phyloP scores from a whole-genome alignment of 2,329 filamentous ascomycete species.

The Stylonectria norvegica region DNA sequence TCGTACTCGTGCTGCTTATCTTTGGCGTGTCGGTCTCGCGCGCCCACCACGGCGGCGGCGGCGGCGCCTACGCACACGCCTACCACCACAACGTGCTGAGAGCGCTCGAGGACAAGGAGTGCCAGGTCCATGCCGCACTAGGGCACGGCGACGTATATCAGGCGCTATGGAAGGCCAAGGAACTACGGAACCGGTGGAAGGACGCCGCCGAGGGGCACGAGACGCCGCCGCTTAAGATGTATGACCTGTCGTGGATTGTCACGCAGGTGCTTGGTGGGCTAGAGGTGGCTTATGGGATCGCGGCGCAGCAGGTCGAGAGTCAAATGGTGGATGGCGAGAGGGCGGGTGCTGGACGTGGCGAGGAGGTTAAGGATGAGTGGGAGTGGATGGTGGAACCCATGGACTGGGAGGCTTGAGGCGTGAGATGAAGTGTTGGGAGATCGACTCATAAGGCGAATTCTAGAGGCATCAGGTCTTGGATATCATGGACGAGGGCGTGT shows the following conservation, averaged over 20 bases:
- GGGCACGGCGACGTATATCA: constrained; percentile 52
- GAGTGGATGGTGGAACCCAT: constrained; percentile 41
- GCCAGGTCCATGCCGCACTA: constrained; percentile 55
- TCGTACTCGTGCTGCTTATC: constrained; percentile 63
- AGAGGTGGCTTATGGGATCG: constrained; percentile 54
- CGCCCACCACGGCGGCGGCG: constrained; percentile 7
- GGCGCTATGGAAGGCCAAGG: constrained; percentile 64
- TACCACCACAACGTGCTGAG: constrained; percentile 69
- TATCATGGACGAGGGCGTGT: too few species aligned
- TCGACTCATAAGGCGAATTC: too few species aligned
- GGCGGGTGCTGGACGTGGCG: constrained; percentile 6
- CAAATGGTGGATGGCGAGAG: constrained; percentile 35
- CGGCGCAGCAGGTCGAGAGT: constrained; percentile 42
- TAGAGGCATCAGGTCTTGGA: too few species aligned
- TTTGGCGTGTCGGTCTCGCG: constrained; percentile 55
- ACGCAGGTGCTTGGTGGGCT: constrained; percentile 55
- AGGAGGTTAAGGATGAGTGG: constrained; percentile 29
- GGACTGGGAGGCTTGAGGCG: constrained; percentile 34
- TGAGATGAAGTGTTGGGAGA: not conserved
- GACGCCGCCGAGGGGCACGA: constrained; percentile 51
- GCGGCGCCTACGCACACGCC: constrained; percentile 38
- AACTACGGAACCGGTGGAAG: constrained; percentile 71
- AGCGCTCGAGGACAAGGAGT: constrained; percentile 54
- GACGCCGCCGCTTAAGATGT: constrained; percentile 49
- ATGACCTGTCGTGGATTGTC: constrained; percentile 61